These are phyloP conservation scores for Massarina eburnea DNA, from an alignment of 2,329 filamentous ascomycete species.

Conservation along the genomic window DNA sequence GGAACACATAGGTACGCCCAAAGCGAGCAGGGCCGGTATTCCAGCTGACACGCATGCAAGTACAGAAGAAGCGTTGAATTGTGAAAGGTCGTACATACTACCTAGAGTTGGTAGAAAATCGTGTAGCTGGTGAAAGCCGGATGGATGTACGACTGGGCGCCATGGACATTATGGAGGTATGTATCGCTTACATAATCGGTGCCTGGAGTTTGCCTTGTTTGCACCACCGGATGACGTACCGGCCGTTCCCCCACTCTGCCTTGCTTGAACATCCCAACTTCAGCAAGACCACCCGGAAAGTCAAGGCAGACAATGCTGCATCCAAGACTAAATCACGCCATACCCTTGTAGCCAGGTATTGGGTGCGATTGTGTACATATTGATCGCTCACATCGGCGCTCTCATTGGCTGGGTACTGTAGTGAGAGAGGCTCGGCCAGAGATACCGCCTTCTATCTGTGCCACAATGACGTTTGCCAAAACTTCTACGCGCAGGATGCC, in stretches of 20 bases:
- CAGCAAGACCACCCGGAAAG: too few species aligned
- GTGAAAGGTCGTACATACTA: too few species aligned
- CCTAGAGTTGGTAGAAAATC: too few species aligned
- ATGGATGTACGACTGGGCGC: too few species aligned
- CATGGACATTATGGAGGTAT: too few species aligned
- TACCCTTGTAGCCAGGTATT: background rate
- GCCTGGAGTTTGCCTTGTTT: background rate
- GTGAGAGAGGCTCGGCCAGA: background rate
- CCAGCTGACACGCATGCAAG: too few species aligned
- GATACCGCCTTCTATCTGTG: background rate
- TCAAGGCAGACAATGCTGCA: background rate
- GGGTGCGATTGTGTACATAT: background rate
- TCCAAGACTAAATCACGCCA: background rate
- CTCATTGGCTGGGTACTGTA: background rate
- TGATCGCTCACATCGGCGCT: background rate
- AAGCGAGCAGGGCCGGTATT: too few species aligned
- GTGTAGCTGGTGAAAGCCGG: too few species aligned
- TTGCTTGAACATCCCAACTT: background rate
- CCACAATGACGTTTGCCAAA: background rate
- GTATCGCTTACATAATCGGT: background rate
- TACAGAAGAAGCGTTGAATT: too few species aligned
- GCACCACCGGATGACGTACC: background rate
- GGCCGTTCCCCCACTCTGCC: background rate
- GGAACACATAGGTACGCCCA: too few species aligned
- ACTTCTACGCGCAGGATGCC: background rate